Evolutionary conservation across 2,329 filamentous ascomycete species (phyloP).

Genomic region (Aspergillus pseudotamarii): DNA sequence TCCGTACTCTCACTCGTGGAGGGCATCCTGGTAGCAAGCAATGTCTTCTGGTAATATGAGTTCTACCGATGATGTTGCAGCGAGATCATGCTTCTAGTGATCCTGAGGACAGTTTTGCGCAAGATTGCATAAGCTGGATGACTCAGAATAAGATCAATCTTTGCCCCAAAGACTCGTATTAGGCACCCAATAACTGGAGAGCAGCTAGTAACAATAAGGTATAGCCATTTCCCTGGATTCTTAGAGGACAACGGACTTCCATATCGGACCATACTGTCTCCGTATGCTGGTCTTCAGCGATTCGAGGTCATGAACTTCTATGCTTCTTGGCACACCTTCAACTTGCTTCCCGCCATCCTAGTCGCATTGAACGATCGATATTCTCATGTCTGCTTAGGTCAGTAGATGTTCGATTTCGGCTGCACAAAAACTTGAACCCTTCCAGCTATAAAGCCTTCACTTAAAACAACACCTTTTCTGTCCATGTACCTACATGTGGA

Average conservation of each 20-base stretch:
- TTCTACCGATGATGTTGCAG: neutral
- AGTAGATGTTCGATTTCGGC: neutral
- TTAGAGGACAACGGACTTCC: neutral
- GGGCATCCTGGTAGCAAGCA: neutral
- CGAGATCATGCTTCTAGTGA: neutral
- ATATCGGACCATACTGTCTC: neutral
- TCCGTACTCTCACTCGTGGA: neutral
- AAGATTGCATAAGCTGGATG: neutral
- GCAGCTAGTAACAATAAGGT: constrained; percentile 1
- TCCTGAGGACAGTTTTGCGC: neutral
- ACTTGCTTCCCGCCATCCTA: neutral
- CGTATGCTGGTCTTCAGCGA: neutral
- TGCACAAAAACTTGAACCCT: neutral
- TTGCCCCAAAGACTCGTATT: neutral
- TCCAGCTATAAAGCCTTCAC: neutral
- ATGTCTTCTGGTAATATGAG: neutral
- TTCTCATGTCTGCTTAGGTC: neutral
- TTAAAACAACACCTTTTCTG: neutral
- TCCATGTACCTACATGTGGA: neutral
- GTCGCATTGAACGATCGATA: neutral
- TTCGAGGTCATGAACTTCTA: neutral
- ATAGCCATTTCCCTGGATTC: neutral
- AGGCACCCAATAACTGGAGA: neutral
- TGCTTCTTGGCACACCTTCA: neutral
- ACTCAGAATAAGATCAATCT: neutral